Percentiles rank a stretch among this genome's conserved stretches.
phyloP scores from a whole-genome alignment of 371 early-diverging fungal species.

The Nosema bombycis region DNA sequence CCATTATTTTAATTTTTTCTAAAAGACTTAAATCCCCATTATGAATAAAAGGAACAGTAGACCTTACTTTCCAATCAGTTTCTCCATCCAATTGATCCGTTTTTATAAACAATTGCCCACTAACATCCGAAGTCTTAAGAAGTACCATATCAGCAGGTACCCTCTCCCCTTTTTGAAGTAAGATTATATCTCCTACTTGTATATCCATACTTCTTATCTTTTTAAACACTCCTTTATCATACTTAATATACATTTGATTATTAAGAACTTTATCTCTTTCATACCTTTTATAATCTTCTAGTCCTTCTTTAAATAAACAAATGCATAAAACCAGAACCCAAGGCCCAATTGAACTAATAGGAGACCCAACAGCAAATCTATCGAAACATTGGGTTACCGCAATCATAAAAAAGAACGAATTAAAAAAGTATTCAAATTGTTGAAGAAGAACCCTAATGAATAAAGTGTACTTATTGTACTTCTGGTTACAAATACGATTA shows the following conservation, averaged over 20 bases:
- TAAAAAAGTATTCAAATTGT: conserved; percentile 91
- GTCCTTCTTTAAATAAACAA: conserved; percentile 85
- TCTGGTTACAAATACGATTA: conserved; percentile 86
- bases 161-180: conserved; percentile 80
- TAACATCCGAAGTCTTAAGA: conserved; percentile 73
- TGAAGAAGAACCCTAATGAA: conserved; percentile 80
- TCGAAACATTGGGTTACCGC: conserved; percentile 85
- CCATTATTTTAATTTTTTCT: conserved; percentile 59
- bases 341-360: conserved; percentile 85
- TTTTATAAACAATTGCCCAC: conserved; percentile 84
- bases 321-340: conserved; percentile 81
- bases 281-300: conserved; percentile 83
- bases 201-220: conserved; percentile 70
- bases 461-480: conserved; percentile 81
- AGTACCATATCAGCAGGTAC: conserved; percentile 77
- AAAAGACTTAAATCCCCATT: conserved; percentile 4
- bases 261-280: conserved; percentile 71
- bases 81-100: conserved; percentile 98
- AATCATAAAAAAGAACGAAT: conserved; percentile 86
- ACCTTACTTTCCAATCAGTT: conserved; percentile 91
- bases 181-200: conserved; percentile 81
- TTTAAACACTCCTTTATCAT: conserved; percentile 20
- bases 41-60: conserved; percentile 31
- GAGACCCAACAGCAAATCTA: conserved; percentile 70
- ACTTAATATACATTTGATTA: conserved; percentile 41